Base-by-base conservation (phyloP, 163 green algal species). In the Chlorella variabilis region DNA sequence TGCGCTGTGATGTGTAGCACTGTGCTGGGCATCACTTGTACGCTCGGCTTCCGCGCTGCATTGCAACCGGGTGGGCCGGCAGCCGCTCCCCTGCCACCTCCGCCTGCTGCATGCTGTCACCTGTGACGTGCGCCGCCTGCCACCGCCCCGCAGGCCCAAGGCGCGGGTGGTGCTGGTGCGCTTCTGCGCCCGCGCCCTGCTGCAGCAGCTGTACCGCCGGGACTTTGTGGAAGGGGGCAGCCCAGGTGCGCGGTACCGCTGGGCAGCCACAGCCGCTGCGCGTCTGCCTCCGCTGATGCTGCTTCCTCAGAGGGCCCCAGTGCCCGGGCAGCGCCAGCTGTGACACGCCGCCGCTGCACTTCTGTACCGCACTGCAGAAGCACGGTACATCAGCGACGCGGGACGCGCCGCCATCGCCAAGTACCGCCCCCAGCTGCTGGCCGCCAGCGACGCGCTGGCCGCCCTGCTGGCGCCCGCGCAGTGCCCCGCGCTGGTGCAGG, bases 181-280 rank as follows among this genome's bases (percentile, higher is more conserved):
- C 31, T 87, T 90, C 83, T 68, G 83, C 74, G 89, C 80, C 21
- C 90, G 89, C 34, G 91, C 90, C 36, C 77, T 96, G 56, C 82
- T 95, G 38, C 89, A 84, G 81, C 90, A 90, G n/a, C 84, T 88
- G n/a, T 95, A 93, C 84, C 87, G 92, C 1, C 75, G 82, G 7
- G 90, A 92, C 74, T 91, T 87, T 71, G 54, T 88, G 38, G 74
- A 85, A 23, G 80, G 78, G 13, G 4, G 15, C 8, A 36, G 9
- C 4, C 51, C 71, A 38, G 71, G 71, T 78, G 71, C 6, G 68
- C 18, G 21, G 21, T n/a, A n/a, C n/a, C n/a, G n/a, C n/a, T n/a
- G n/a, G n/a, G n/a, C n/a, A n/a, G n/a, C n/a, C n/a, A n/a, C n/a
- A n/a, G n/a, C n/a, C n/a, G n/a, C 4, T 38, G n/a, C 45, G 45